phyloP scores from a whole-genome alignment of 2,329 filamentous ascomycete genomes.

The Penicillium sp. region DNA sequence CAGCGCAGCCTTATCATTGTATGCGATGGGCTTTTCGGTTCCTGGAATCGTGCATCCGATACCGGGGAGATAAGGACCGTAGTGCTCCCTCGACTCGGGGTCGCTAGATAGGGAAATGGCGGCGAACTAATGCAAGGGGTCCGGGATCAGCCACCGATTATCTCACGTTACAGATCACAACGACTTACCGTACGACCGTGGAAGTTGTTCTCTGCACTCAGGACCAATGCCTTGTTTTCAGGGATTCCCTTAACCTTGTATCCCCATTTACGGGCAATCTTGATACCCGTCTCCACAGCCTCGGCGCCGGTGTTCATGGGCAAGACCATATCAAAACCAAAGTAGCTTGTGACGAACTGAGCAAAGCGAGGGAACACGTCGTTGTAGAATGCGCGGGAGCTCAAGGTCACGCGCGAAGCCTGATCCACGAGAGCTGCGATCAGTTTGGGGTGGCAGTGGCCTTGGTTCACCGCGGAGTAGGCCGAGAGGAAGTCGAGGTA shows the following conservation, averaged over 20 bases:
- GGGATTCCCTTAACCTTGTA: conserved; percentile 95
- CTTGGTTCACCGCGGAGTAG: conserved; percentile 97
- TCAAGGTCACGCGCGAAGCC: conserved; percentile 84
- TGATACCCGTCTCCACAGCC: conserved; percentile 93
- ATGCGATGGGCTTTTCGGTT: conserved; percentile 77
- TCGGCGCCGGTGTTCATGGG: conserved; percentile 98
- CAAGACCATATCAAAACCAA: conserved; percentile 96
- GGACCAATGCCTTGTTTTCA: conserved; percentile 78
- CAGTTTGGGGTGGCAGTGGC: conserved; percentile 95
- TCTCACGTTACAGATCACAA: not conserved
- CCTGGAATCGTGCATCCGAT: conserved; percentile 76
- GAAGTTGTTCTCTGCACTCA: conserved; percentile 89
- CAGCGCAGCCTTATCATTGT: conserved; percentile 81
- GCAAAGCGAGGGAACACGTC: conserved; percentile 97
- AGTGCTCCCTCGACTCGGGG: conserved; percentile 93
- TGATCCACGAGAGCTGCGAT: conserved; percentile 89
- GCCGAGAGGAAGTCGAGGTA: conserved; percentile 98
- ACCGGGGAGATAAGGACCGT: conserved; percentile 90
- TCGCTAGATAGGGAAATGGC: conserved; percentile 95
- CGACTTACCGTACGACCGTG: conserved; percentile 83
- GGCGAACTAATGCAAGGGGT: conserved; percentile 65
- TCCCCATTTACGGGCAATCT: conserved; percentile 95
- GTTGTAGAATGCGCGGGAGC: conserved; percentile 95
- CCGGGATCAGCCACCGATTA: conserved; percentile 1
- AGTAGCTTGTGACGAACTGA: conserved; percentile 83